Evolutionary conservation across 441 rosid species (phyloP), one percentile per base, ranked within the genome.

Genomic region (Eutrema salsugineum): DNA sequence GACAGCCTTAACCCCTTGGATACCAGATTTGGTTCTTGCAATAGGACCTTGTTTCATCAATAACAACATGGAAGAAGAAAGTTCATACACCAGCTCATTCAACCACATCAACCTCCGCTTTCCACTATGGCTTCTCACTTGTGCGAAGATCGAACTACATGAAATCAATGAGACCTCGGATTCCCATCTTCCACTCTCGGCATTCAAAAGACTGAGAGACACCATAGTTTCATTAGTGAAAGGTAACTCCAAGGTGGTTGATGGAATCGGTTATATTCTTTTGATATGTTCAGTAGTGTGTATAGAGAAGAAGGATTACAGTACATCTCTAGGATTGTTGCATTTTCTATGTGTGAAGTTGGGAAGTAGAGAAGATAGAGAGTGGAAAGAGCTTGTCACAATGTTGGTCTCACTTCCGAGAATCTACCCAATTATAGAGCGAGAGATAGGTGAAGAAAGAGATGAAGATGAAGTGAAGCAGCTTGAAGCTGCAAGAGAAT

Each of bases 11-110:
- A 91, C 80, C 81, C 80, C 90, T 57, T 95, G 99, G 97, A 77
- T 93, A 66, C 97, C 98, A 48, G 99, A 95, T 88, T 66, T 93
- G 81, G 77, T 89, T 81, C 88, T 93, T 69, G 91, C 89, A 60
- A 64, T 95, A 68, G 98, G 91, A 51, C 87, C 84, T 56, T 73
- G 78, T 32, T 77, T 82, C 72, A 68, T 87, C 72, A 78, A 81
- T n/a, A 44, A 76, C 46, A 79, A 65, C 62, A 80, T 55, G 6
- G 75, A 77, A 27, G 73, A 32, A 43, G 91, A 83, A 71, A 70
- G 40, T 38, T 43, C 79, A 8, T 74, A 73, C 71, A 35, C 60
- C 55, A 76, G 68, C 30, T 64, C 79, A 69, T 73, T 56, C 39
- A 79, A 82, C 62, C 82, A 73, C 47, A 63, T 88, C 22, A 88